phyloP scores from a whole-genome alignment of 805 yeast genomes.

The Myxozyma neotropica region DNA sequence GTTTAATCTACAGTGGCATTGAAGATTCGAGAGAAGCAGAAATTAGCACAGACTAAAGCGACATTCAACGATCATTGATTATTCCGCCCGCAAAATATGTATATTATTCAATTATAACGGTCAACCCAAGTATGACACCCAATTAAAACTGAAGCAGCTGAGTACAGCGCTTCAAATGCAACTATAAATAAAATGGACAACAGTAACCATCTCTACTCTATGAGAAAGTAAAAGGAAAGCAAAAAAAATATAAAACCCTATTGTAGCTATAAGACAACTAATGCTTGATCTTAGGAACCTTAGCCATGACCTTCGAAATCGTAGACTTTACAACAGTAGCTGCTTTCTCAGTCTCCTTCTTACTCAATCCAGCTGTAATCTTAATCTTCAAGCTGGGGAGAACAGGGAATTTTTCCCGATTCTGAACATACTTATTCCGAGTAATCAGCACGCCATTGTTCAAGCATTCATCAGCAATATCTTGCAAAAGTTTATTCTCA shows the following conservation, averaged over 20 bases:
- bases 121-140: too few relatives aligned
- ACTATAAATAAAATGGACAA: too few relatives aligned
- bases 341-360: slow-evolving; percentile 50
- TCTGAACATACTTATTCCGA: slow-evolving; percentile 63
- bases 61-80: too few relatives aligned
- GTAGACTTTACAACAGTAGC: slow-evolving; percentile 40
- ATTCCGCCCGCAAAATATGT: too few relatives aligned
- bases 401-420: slow-evolving; percentile 73
- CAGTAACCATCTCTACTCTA: too few relatives aligned
- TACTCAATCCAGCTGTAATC: slow-evolving; percentile 52
- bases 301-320: slow-evolving; percentile 31
- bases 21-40: too few relatives aligned
- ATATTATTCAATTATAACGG: too few relatives aligned
- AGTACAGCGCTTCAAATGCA: too few relatives aligned
- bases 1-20: too few relatives aligned
- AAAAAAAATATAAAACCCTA: not conserved
- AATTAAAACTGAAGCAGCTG: too few relatives aligned
- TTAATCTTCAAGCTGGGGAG: slow-evolving; percentile 61
- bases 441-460: slow-evolving; percentile 60
- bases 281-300: slow-evolving; percentile 24
- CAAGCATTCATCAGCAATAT: slow-evolving; percentile 61
- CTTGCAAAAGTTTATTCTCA: slow-evolving; percentile 65
- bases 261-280: not conserved
- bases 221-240: not conserved
- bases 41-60: too few relatives aligned